A percentile compares a stretch with the other conserved stretches of the same genome.
Conservation (phyloP, 164 flowering plant genomes). For the Magnolia changhungtana region DNA sequence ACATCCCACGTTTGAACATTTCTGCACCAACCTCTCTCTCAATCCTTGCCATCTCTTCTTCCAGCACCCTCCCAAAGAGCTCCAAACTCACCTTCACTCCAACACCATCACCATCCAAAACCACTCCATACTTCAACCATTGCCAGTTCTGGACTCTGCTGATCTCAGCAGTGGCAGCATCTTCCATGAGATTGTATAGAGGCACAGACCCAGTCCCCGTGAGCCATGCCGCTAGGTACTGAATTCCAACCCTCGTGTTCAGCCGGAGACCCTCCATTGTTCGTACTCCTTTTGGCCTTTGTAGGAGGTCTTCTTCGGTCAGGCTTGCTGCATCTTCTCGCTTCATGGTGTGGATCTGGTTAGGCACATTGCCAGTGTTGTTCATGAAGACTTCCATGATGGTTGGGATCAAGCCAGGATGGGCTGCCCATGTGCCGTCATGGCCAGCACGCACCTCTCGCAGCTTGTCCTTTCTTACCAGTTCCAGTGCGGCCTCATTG, state of each 20-base stretch:
- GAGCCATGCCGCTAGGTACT: slow-evolving; percentile 88
- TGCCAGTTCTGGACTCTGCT: slow-evolving; percentile 95
- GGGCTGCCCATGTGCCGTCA: slow-evolving; percentile 97
- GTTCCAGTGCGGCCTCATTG: slow-evolving; percentile 69
- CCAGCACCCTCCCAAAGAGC: slow-evolving; percentile 70
- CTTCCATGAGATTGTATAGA: slow-evolving; percentile 95
- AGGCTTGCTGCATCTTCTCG: slow-evolving; percentile 57
- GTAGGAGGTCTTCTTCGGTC: slow-evolving; percentile 71
- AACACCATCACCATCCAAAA: slow-evolving; percentile 70
- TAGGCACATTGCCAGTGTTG: slow-evolving; percentile 52
- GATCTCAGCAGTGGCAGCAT: slow-evolving; percentile 93
- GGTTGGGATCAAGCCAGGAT: slow-evolving; percentile 78
- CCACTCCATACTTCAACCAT: slow-evolving; percentile 74
- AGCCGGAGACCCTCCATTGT: slow-evolving; percentile 84
- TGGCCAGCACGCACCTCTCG: slow-evolving; percentile 91
- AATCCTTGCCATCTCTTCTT: slow-evolving; percentile 84
- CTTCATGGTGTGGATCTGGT: slow-evolving; percentile 62
- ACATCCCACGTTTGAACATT: slow-evolving; percentile 64
- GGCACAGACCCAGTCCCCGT: slow-evolving; percentile 88
- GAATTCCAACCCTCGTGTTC: slow-evolving; percentile 84
- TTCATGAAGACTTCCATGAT: slow-evolving; percentile 67
- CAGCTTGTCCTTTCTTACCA: slow-evolving; percentile 79
- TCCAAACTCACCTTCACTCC: slow-evolving; percentile 56
- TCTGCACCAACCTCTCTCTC: slow-evolving; percentile 69
- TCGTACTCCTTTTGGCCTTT: slow-evolving; percentile 61